These are phyloP conservation scores for Kazachstania kunashirensis DNA, from an alignment of 805 yeast genomes.

Conservation along the genomic window DNA sequence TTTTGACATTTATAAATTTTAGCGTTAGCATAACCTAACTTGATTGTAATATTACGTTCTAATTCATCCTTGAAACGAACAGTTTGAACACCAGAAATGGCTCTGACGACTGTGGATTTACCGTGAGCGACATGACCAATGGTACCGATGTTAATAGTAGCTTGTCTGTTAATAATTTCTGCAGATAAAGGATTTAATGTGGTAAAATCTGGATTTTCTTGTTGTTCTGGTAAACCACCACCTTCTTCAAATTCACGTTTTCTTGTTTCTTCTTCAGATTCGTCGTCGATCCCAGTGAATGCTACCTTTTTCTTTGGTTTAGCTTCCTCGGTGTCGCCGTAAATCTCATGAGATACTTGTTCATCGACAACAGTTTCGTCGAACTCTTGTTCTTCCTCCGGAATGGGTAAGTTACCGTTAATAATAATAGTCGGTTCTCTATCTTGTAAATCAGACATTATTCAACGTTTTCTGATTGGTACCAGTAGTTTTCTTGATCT, in stretches of 20 bases:
- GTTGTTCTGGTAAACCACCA: constrained; percentile 97
- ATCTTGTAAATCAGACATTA: constrained; percentile 72
- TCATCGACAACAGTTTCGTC: constrained; percentile 31
- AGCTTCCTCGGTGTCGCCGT: constrained; percentile 32
- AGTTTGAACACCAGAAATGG: constrained; percentile 97
- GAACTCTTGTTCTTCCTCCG: constrained; percentile 31
- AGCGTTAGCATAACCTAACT: constrained; percentile 97
- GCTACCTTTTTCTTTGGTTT: constrained; percentile 64
- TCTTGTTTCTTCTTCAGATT: constrained; percentile 67
- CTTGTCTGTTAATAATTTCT: constrained; percentile 96
- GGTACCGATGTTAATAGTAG: constrained; percentile 96
- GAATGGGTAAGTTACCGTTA: constrained; percentile 42
- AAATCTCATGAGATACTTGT: constrained; percentile 27
- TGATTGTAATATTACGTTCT: constrained; percentile 97
- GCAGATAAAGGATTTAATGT: constrained; percentile 80
- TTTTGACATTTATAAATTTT: constrained; percentile 90
- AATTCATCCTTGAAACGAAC: constrained; percentile 98
- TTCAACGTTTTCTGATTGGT: no score
- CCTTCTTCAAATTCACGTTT: constrained; percentile 90
- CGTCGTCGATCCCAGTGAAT: constrained; percentile 62
- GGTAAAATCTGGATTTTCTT: constrained; percentile 76
- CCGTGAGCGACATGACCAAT: constrained; percentile 97
- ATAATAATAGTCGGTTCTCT: constrained; percentile 80
- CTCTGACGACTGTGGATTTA: constrained; percentile 86
- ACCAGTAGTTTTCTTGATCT: no score